Evolutionary conservation across 78 protist genomes (phyloP).

Genomic region (Dictyostelium firmibasis): DNA sequence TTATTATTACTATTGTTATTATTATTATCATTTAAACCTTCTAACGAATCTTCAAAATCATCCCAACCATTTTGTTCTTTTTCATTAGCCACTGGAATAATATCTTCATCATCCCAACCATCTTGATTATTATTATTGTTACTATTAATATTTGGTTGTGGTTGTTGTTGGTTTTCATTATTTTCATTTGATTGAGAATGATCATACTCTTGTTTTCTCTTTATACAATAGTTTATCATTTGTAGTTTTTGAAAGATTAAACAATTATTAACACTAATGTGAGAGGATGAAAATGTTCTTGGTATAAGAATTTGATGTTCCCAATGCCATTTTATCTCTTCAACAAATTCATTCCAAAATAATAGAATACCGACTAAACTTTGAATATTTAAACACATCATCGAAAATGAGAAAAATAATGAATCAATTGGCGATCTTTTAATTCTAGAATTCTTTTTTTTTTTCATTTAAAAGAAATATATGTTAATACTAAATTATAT

Average conservation of each 20-base stretch:
- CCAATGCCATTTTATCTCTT: constrained; percentile 81
- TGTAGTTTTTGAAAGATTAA: constrained; percentile 61
- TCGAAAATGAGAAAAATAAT: constrained; percentile 48
- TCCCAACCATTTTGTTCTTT: constrained; percentile 51
- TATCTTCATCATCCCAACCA: constrained; percentile 14
- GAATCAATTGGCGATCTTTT: constrained; percentile 70
- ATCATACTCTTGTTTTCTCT: constrained; percentile 16
- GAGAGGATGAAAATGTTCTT: constrained; percentile 44
- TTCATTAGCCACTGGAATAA: not conserved
- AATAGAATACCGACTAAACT: constrained; percentile 29
- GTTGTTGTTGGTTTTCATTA: not conserved
- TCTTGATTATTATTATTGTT: not conserved
- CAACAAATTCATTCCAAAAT: constrained; percentile 65
- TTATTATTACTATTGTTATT: not conserved
- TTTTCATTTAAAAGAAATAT: not conserved
- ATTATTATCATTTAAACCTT: not conserved
- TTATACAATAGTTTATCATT: constrained; percentile 72
- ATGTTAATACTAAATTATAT: too few relatives aligned
- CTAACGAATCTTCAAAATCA: not conserved
- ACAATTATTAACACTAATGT: constrained; percentile 46
- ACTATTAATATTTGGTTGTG: not conserved
- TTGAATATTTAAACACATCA: constrained; percentile 45
- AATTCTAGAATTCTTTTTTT: not conserved
- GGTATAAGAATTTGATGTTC: constrained; percentile 44
- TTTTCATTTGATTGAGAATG: not conserved